Evolutionary conservation across 257 asterid genomes (phyloP).

Genomic region (Leonotis leonurus): DNA sequence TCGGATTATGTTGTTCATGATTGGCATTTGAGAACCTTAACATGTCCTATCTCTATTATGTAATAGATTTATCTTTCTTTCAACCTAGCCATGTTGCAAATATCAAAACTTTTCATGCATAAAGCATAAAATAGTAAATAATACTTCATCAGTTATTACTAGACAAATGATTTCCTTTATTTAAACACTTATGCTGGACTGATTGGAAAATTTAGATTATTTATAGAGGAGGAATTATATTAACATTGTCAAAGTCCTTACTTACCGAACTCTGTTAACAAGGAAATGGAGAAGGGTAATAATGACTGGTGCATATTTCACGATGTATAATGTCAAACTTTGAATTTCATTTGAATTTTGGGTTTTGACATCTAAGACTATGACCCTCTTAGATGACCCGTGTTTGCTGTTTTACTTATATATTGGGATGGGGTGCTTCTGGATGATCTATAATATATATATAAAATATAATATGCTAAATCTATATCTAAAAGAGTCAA

Average conservation of each 20-base stretch:
- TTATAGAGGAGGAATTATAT: neutral
- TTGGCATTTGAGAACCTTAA: neutral
- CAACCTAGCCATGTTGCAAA: neutral
- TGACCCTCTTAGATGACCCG: neutral
- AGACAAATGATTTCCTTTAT: neutral
- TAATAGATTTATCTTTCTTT: neutral
- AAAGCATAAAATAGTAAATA: neutral
- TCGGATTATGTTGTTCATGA: conserved; percentile 10
- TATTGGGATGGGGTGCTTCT: conserved; percentile 1
- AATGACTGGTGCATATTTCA: conserved; percentile 1
- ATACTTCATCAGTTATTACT: neutral
- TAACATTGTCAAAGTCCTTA: neutral
- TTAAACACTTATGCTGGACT: neutral
- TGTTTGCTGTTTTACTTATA: neutral
- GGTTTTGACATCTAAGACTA: neutral
- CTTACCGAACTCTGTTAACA: neutral
- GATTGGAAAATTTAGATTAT: neutral
- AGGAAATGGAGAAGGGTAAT: conserved; percentile 3
- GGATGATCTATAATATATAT: neutral
- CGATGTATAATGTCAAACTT: neutral
- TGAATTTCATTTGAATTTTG: neutral
- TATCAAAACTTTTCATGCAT: neutral
- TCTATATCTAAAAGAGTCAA: neutral
- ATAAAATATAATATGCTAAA: neutral
- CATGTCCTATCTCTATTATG: neutral